Base-by-base conservation (phyloP, 2,329 filamentous ascomycete genomes). In the Monosporascus cannonballus region DNA sequence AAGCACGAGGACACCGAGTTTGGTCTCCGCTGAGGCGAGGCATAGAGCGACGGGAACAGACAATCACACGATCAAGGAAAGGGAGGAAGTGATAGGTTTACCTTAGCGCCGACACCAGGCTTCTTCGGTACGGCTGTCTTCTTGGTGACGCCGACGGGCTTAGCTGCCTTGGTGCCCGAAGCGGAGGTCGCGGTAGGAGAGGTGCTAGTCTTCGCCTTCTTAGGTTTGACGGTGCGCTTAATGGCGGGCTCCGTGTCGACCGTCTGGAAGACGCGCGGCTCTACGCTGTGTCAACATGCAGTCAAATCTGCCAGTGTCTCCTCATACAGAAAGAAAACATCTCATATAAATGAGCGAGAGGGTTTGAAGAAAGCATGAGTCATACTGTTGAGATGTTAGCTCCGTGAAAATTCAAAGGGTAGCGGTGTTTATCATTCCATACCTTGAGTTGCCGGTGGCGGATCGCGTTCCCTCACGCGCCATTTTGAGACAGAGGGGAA, bases 401-500 rank as follows among this genome's bases (percentile, higher is more conserved):
- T 15, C 41, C 6, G n/a, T n/a, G 22, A 4, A 20, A 8, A 18
- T 41, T 41, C 17, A 8, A 20, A 41, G 18, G 17, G 38, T 18
- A 41, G 18, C 17, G 38, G 9, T 41, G 38, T n/a, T 20, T 34
- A 34, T 34, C 30, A 34, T 41, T 24, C 24, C 42, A 6, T 46
- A 46, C 42, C 42, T 75, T 57, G 76, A 74, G 69, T 76, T 74
- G 72, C 76, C 76, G 37, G 76, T 79, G 60, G 69, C 67, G 48
- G 77, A 79, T 65, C 76, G 75, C 51, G 76, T 78, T 59, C 75
- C 75, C 71, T 77, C 76, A 63, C 75, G 75, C 60, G 72, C 67
- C 76, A 78, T 78, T 54, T 59, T 59, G 56, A 44, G 25, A 53
- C 53, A 24, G 41, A 51, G 22, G 25, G 27, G 27, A 50, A 50